Evolutionary conservation across 1,284 basidiomycete genomes (phyloP).

Genomic region (Marasmius oreades): DNA sequence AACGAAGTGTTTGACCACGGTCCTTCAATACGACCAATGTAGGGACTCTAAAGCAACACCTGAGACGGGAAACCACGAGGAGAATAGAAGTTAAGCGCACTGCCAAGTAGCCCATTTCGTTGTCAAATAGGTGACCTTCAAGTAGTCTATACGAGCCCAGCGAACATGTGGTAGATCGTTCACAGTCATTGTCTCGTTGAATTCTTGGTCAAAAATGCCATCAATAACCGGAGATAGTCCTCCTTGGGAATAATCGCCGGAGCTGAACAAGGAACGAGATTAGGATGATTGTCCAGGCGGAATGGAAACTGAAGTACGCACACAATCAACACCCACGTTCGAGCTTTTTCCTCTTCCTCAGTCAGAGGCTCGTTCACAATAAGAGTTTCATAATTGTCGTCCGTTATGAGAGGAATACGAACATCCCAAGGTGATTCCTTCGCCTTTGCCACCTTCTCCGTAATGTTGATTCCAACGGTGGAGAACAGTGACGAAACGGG

Average conservation of each 20-base stretch:
- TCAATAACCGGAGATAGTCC: constrained; percentile 68
- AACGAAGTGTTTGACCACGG: constrained; percentile 68
- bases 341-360: constrained; percentile 57
- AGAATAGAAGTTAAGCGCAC: constrained; percentile 39
- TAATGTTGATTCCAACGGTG: constrained; percentile 64
- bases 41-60: constrained; percentile 50
- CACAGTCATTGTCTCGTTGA: constrained; percentile 55
- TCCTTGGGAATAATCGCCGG: constrained; percentile 57
- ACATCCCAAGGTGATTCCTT: constrained; percentile 56
- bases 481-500: constrained; percentile 53
- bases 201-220: constrained; percentile 65
- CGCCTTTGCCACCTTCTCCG: constrained; percentile 45
- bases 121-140: constrained; percentile 74
- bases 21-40: constrained; percentile 62
- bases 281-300: constrained; percentile 5
- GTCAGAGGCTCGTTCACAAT: constrained; percentile 64
- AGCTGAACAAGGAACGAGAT: constrained; percentile 33
- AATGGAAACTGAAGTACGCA: constrained; percentile 32
- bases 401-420: constrained; percentile 69
- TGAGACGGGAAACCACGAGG: constrained; percentile 4
- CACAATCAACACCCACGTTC: constrained; percentile 74
- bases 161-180: constrained; percentile 66
- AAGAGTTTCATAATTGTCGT: constrained; percentile 66
- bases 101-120: constrained; percentile 80
- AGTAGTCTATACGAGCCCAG: constrained; percentile 78